Percentiles rank a stretch among this genome's conserved stretches.
These are phyloP conservation scores for Striga asiatica DNA, from an alignment of 257 asterid species.

Conservation along the genomic window DNA sequence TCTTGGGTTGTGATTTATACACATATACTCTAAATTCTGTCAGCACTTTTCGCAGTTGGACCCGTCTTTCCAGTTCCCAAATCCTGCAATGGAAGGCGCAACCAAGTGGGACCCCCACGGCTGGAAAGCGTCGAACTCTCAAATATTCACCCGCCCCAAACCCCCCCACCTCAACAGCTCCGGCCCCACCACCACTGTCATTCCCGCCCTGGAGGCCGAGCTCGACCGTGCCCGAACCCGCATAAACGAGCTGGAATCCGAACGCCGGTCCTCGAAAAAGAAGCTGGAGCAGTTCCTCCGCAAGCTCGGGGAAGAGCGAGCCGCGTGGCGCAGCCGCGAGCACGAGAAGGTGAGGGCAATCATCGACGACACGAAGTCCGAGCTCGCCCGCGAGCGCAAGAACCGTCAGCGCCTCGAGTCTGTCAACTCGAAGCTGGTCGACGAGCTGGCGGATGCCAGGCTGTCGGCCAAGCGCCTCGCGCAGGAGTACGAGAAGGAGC, in stretches of 20 bases:
- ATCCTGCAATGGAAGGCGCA: slow-evolving; percentile 53
- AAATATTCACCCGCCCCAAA: slow-evolving; percentile 22
- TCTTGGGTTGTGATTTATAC: background rate
- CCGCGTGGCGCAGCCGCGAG: slow-evolving; percentile 52
- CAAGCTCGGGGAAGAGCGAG: slow-evolving; percentile 51
- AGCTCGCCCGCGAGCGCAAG: slow-evolving; percentile 43
- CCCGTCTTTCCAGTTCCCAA: slow-evolving; percentile 26
- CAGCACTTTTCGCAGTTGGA: slow-evolving; percentile 25
- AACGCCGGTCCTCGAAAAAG: slow-evolving; percentile 50
- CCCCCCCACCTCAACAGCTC: slow-evolving; percentile 16
- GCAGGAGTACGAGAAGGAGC: slow-evolving; percentile 54
- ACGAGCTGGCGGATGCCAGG: slow-evolving; percentile 42
- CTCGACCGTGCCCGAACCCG: slow-evolving; percentile 49
- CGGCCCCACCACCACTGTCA: slow-evolving; percentile 17
- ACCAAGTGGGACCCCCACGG: slow-evolving; percentile 60
- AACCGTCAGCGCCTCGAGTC: slow-evolving; percentile 46
- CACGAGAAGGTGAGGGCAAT: slow-evolving; percentile 54
- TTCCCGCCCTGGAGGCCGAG: slow-evolving; percentile 39
- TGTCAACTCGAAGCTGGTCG: slow-evolving; percentile 47
- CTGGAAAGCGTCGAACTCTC: slow-evolving; percentile 27
- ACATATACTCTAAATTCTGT: slow-evolving; percentile 2
- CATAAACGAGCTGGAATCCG: slow-evolving; percentile 44
- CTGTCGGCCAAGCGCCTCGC: slow-evolving; percentile 35
- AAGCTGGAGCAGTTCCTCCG: slow-evolving; percentile 53
- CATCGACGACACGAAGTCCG: slow-evolving; percentile 44